A percentile compares a stretch with the other conserved stretches of the same genome.
Evolutionary conservation across 345 rosid genomes (phyloP).

Genomic region (Gossypium ekmanianum): DNA sequence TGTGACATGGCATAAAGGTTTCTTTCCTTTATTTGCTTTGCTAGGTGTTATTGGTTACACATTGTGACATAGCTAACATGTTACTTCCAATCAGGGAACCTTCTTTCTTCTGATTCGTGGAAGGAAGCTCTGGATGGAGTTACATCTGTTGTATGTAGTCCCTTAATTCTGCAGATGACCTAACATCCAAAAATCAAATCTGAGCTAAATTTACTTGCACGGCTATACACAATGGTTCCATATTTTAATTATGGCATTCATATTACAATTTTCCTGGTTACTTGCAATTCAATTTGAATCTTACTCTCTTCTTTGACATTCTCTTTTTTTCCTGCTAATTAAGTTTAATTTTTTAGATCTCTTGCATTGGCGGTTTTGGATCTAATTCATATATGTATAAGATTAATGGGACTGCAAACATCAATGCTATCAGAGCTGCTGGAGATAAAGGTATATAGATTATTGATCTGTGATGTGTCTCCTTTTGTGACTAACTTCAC

Average conservation of each 20-base stretch:
- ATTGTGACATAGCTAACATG: constrained; percentile 13
- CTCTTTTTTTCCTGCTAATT: constrained; percentile 19
- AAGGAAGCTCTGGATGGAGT: constrained; percentile 81
- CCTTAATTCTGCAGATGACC: background rate
- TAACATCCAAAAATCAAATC: background rate
- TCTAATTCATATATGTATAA: constrained; percentile 91
- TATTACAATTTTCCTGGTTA: constrained; percentile 3
- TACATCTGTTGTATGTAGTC: constrained; percentile 70
- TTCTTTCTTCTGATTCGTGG: constrained; percentile 76
- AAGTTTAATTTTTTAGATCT: constrained; percentile 50
- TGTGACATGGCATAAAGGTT: constrained; percentile 90
- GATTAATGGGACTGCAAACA: constrained; percentile 92
- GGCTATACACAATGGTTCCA: background rate
- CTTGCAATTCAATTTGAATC: constrained; percentile 12
- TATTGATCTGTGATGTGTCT: background rate
- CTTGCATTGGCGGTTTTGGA: constrained; percentile 97
- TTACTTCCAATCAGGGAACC: constrained; percentile 55
- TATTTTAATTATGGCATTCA: constrained; percentile 1
- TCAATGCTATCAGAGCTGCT: constrained; percentile 91
- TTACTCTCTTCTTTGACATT: constrained; percentile 16
- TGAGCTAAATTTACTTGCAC: background rate
- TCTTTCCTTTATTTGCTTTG: constrained; percentile 12
- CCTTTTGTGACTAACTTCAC: background rate
- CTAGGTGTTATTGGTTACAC: background rate
- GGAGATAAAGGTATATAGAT: constrained; percentile 61